These are phyloP conservation scores for Boletus semigastroideus DNA, from an alignment of 1,284 basidiomycete genomes.

Conservation along the genomic window DNA sequence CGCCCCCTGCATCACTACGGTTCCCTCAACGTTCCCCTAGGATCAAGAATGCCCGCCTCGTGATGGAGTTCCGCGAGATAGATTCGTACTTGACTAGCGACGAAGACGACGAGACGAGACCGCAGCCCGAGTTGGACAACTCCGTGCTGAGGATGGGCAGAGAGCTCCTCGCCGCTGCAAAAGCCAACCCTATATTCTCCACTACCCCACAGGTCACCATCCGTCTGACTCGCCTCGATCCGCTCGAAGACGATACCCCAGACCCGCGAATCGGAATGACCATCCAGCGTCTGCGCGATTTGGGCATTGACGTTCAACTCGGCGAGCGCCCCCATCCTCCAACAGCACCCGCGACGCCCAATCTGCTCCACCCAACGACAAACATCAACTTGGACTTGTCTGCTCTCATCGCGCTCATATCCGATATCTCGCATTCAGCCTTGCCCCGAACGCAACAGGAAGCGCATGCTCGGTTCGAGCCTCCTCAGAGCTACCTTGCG, in stretches of 20 bases:
- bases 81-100: constrained; percentile 79
- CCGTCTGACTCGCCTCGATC: constrained; percentile 68
- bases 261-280: constrained; percentile 67
- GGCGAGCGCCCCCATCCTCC: constrained; percentile 52
- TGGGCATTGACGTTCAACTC: constrained; percentile 68
- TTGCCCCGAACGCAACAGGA: constrained; percentile 58
- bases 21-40: constrained; percentile 37
- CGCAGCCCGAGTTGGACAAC: constrained; percentile 62
- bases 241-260: constrained; percentile 33
- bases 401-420: constrained; percentile 77
- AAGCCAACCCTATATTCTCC: constrained; percentile 43
- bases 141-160: constrained; percentile 66
- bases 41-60: constrained; percentile 70
- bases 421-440: constrained; percentile 75
- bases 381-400: constrained; percentile 80
- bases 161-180: constrained; percentile 60
- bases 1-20: not conserved
- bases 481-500: constrained; percentile 52
- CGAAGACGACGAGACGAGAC: constrained; percentile 38
- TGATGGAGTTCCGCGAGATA: constrained; percentile 77
- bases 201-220: constrained; percentile 48
- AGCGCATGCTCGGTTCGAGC: constrained; percentile 61
- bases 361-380: constrained; percentile 45
- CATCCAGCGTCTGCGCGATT: constrained; percentile 49
- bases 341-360: constrained; percentile 12